Conservation (phyloP, 306 rosid genomes). For the Clitoria ternatea region DNA sequence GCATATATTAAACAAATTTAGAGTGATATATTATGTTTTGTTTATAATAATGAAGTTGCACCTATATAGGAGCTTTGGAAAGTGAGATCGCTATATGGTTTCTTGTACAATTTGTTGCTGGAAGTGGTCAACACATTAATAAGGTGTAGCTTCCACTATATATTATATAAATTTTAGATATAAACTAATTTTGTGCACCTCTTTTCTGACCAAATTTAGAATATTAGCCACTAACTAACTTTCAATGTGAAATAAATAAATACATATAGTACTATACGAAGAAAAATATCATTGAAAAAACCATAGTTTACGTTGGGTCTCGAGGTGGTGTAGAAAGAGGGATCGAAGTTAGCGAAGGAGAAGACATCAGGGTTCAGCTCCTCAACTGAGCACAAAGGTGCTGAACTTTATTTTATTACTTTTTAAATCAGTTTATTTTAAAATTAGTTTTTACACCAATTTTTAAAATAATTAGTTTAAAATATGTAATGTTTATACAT, state of each 20-base stretch:
- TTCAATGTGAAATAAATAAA: background rate
- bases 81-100: background rate
- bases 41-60: slow-evolving; percentile 22
- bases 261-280: background rate
- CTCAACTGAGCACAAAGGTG: no score
- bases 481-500: no score
- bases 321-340: no score
- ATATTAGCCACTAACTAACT: background rate
- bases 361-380: no score
- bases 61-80: background rate
- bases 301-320: no score
- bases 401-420: no score
- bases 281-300: background rate
- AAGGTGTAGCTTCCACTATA: background rate
- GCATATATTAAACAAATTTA: background rate
- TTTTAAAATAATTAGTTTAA: no score
- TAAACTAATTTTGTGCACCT: background rate
- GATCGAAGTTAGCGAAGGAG: no score
- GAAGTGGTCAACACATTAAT: background rate
- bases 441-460: no score
- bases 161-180: background rate
- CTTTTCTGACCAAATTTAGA: background rate
- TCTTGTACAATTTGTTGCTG: background rate
- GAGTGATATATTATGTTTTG: background rate
- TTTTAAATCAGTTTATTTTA: no score